Base-by-base conservation (phyloP, 1,284 basidiomycete genomes). In the Tylopilus sp. region DNA sequence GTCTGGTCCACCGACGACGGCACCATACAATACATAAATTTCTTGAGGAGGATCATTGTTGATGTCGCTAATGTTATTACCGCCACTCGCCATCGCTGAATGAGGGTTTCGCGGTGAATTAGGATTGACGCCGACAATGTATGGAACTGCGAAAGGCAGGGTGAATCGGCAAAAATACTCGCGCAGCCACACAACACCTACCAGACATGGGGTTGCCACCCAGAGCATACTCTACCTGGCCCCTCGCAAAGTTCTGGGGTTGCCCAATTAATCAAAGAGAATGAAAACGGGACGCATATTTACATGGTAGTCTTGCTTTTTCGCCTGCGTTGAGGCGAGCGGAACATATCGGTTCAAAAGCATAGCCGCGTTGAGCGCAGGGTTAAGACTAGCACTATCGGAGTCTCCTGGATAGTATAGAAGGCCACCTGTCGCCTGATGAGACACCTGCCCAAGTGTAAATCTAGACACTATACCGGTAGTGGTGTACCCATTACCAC, bases 61-160 rank as follows among this genome's bases (percentile, higher is more conserved):
- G 57, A 97, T 86, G 41, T 78, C 67, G 34, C 60, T 69, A 50
- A 89, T 77, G 58, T 84, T 73, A 53, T 83, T 74, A 1, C 90
- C 92, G 34, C 93, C 93, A 46, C 86, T 87, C 1, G 94, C 87
- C 67, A 88, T 75, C 2, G 90, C 92, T 7, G 88, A 91, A 64
- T 95, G 91, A 0, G 93, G 92, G 66, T 95, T 96, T 41, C 78
- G 69, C 0, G 93, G 91, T 18, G 92, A 89, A 69, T 96, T 96
- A 4, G 92, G 90, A 66, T 95, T 92, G 46, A 77, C 73, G 30
- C 93, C 92, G 21, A 95, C 91, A 46, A 92, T 67, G 61, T 90
- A 92, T 0, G 89, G 86, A 5, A 76, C 84, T 82, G 50, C 6
- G n/a, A 49, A 42, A n/a, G 37, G 7, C 10, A 4, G 9, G 35